These are phyloP conservation scores for Termitomyces titanicus DNA, from an alignment of 768 basidiomycete genomes.

Conservation along the genomic window DNA sequence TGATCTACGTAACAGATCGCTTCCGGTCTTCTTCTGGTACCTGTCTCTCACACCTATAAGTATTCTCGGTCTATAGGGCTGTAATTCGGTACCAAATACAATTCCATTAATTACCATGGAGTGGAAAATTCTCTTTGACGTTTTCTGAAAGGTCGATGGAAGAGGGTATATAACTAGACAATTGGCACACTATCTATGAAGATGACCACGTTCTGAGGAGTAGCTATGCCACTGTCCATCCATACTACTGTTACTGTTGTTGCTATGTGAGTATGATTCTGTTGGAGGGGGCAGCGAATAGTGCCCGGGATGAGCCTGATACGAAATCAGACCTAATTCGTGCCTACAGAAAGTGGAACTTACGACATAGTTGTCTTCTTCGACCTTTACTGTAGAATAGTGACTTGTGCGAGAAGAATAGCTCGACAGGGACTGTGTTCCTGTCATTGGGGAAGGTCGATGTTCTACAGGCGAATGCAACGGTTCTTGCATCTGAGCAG, in stretches of 20 bases:
- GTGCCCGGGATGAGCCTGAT: constrained; percentile 32
- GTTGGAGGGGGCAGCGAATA: constrained; percentile 35
- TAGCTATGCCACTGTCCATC: constrained; percentile 59
- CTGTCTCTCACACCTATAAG: not conserved
- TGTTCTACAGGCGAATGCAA: constrained; percentile 48
- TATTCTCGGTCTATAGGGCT: not conserved
- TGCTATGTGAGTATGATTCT: constrained; percentile 40
- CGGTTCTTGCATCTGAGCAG: constrained; percentile 61
- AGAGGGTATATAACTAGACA: constrained; percentile 17
- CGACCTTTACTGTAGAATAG: constrained; percentile 59
- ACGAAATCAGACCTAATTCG: not conserved
- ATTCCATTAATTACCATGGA: not conserved
- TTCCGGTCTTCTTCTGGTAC: constrained; percentile 5
- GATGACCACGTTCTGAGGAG: constrained; percentile 59
- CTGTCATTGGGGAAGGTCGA: constrained; percentile 39
- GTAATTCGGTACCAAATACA: not conserved
- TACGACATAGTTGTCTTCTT: constrained; percentile 61
- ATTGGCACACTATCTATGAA: constrained; percentile 46
- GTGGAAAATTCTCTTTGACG: not conserved
- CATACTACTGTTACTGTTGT: constrained; percentile 41
- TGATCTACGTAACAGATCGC: constrained; percentile 19
- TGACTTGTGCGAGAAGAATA: constrained; percentile 42
- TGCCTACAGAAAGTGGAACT: constrained; percentile 16
- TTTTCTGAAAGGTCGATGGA: not conserved
- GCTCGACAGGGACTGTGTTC: constrained; percentile 34